These are phyloP conservation scores for Pezicula neosporulosa DNA, from an alignment of 2,329 filamentous ascomycete species.

Conservation along the genomic window DNA sequence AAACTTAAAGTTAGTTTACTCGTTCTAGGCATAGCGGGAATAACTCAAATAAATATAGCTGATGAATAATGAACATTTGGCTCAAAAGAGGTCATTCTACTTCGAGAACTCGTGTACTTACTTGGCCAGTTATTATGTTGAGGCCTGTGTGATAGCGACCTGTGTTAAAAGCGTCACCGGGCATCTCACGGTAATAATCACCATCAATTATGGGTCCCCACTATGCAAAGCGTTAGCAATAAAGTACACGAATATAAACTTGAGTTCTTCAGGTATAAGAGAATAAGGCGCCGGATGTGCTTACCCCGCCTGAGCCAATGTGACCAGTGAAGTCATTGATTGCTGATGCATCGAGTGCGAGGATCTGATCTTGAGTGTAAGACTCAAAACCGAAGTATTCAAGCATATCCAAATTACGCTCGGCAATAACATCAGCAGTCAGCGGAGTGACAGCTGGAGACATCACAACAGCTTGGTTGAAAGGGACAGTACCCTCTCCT, in stretches of 20 bases:
- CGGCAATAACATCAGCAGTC: background rate
- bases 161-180: background rate
- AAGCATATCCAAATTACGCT: background rate
- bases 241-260: too few species aligned
- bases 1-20: too few species aligned
- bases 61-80: too few species aligned
- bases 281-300: too few species aligned
- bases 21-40: too few species aligned
- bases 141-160: slow-evolving; percentile 1
- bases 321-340: slow-evolving; percentile 4
- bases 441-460: background rate
- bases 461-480: slow-evolving; percentile 30
- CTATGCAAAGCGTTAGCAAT: too few species aligned
- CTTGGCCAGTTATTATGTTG: background rate
- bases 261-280: too few species aligned
- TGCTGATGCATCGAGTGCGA: slow-evolving; percentile 1
- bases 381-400: background rate
- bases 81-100: too few species aligned
- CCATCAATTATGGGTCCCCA: slow-evolving; percentile 1
- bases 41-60: too few species aligned
- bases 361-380: background rate
- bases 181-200: slow-evolving; percentile 1
- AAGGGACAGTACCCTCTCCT: slow-evolving; percentile 32
- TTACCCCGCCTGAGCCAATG: background rate
- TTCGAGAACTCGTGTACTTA: too few species aligned